phyloP scores from a whole-genome alignment of 164 flowering plant genomes.

The Stephania japonica region DNA sequence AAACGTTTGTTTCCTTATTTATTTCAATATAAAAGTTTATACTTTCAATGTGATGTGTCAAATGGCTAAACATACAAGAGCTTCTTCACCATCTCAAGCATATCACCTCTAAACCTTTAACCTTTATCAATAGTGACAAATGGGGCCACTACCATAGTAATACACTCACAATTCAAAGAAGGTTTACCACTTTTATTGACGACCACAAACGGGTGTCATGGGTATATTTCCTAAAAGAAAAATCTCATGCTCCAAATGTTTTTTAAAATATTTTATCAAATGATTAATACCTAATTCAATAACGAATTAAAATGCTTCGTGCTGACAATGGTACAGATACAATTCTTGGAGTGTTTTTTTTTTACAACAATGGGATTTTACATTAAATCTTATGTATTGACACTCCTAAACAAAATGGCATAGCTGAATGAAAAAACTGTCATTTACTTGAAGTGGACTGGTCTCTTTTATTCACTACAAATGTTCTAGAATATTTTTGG shows the following conservation, averaged over 20 bases:
- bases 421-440: constrained; percentile 8
- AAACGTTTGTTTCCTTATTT: constrained; percentile 13
- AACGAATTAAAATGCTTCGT: not conserved
- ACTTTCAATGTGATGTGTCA: constrained; percentile 13
- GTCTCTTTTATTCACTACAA: not conserved
- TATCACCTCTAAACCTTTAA: not conserved
- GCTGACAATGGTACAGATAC: not conserved
- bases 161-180: not conserved
- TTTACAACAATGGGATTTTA: not conserved
- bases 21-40: constrained; percentile 1
- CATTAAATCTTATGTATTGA: not conserved
- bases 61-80: constrained; percentile 3
- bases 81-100: not conserved
- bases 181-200: constrained; percentile 4
- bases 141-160: not conserved
- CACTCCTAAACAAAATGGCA: constrained; percentile 5
- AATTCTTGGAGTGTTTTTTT: not conserved
- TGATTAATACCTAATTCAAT: not conserved
- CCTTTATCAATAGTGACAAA: not conserved
- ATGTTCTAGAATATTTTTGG: constrained; percentile 2
- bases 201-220: not conserved
- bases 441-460: not conserved
- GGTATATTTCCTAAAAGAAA: not conserved
- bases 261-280: not conserved
- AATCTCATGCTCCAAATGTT: not conserved